These are phyloP conservation scores for Brassica cretica DNA, from an alignment of 345 rosid species.

Conservation along the genomic window DNA sequence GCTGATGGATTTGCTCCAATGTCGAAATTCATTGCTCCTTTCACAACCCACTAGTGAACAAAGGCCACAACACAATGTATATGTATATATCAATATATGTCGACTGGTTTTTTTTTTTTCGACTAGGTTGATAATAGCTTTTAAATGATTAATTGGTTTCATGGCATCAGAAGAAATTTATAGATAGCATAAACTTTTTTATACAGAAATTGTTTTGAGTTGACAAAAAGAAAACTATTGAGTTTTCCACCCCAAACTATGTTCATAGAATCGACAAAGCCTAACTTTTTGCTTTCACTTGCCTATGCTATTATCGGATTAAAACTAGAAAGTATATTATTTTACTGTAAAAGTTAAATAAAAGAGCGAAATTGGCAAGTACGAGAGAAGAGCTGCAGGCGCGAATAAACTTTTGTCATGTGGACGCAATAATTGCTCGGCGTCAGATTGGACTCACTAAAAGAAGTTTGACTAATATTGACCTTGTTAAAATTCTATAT, in stretches of 20 bases:
- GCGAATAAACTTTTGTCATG: constrained; percentile 34
- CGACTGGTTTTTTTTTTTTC: too few species aligned
- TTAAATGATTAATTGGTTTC: too few species aligned
- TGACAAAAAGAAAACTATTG: too few species aligned
- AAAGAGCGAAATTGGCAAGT: not conserved
- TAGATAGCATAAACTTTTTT: not conserved
- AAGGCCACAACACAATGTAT: not conserved
- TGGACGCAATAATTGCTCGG: constrained; percentile 24
- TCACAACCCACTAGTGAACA: constrained; percentile 73
- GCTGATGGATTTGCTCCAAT: constrained; percentile 94
- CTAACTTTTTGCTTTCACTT: not conserved
- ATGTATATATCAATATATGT: too few species aligned
- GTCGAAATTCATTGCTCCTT: constrained; percentile 68
- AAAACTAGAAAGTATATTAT: not conserved
- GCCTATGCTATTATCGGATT: not conserved
- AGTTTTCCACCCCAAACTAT: not conserved
- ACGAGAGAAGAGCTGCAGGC: constrained; percentile 18
- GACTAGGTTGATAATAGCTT: not conserved
- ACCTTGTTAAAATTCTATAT: not conserved
- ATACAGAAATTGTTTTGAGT: not conserved
- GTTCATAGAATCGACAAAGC: not conserved
- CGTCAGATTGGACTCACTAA: constrained; percentile 9
- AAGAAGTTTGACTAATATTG: constrained; percentile 26
- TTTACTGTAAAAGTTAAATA: not conserved
- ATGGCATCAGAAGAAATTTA: too few species aligned